Base-by-base conservation (phyloP, 192 early-diverging fungal genomes). In the Coemansia sp. region DNA sequence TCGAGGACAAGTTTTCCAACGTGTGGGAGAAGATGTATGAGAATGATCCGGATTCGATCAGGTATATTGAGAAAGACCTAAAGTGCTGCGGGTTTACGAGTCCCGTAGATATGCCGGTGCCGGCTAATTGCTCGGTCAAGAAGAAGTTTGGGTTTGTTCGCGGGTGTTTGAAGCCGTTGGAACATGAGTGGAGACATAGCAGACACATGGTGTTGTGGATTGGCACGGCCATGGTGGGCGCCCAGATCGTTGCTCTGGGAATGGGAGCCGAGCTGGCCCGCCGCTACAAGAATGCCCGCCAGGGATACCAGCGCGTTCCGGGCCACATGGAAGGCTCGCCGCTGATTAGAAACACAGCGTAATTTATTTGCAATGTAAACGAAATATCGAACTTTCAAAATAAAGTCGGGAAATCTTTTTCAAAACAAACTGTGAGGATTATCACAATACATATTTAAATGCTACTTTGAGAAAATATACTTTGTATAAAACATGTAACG, bases 1-100 rank as follows among this genome's bases (percentile, higher is more conserved):
- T 81, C 4, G 76, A 80, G 15, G 64, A 65, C 29, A 37, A 55
- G 50, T 67, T 87, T 38, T 63, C 67, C 38, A 38, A 59, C 6
- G 79, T 78, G 17, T 87, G 86, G 86, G 66, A 79, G 23, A 64
- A 59, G 5, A 59, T 83, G 23, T 87, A 87, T 19, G 74, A 85
- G 6, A 54, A 79, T 21, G 68, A 83, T n/a, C 86, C 75, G 4
- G 69, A 70, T 2, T 57, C 73, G 5, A 69, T 86, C 25, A 60
- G 70, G 47, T 67, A 63, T 23, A 73, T 87, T 38, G 78, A 87
- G 56, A 72, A 80, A 35, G 82, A 79, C 24, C 73, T 79, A 61
- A 69, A 62, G 57, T 85, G 83, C 65, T 85, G 83, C 27, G 83
- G 83, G 41, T 85, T 85, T 66, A 65, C 60, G 41, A 72, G 49